phyloP scores from a whole-genome alignment of 2,329 filamentous ascomycete genomes.

The Canariomyces notabilis region DNA sequence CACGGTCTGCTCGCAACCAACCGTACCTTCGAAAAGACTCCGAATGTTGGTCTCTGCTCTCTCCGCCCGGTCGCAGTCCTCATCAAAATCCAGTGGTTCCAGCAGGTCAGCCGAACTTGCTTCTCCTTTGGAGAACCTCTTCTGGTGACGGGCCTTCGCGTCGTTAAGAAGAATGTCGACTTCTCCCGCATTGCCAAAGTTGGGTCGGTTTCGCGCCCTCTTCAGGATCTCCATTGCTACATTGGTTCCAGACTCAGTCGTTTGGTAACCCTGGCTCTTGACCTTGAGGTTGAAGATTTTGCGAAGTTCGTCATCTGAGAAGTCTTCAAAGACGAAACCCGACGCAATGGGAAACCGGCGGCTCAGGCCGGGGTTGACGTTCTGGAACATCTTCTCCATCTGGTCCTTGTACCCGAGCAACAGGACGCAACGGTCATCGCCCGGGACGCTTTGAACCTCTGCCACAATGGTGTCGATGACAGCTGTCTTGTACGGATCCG shows the following conservation, averaged over 20 bases:
- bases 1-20: slow-evolving; percentile 55
- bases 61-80: slow-evolving; percentile 51
- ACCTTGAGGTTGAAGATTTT: slow-evolving; percentile 61
- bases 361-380: slow-evolving; percentile 64
- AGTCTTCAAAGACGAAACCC: slow-evolving; percentile 67
- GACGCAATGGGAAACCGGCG: slow-evolving; percentile 60
- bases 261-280: slow-evolving; percentile 47
- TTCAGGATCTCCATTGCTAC: slow-evolving; percentile 57
- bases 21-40: slow-evolving; percentile 51
- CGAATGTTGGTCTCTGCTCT: slow-evolving; percentile 44
- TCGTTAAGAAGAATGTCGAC: slow-evolving; percentile 62
- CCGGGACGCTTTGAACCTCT: slow-evolving; percentile 63
- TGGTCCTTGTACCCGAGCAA: slow-evolving; percentile 65
- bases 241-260: slow-evolving; percentile 45
- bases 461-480: slow-evolving; percentile 72
- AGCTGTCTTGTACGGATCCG: slow-evolving; percentile 51
- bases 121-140: slow-evolving; percentile 22
- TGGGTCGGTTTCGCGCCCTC: slow-evolving; percentile 55
- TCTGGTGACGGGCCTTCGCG: slow-evolving; percentile 44
- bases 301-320: slow-evolving; percentile 51
- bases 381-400: slow-evolving; percentile 69
- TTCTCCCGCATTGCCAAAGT: slow-evolving; percentile 70
- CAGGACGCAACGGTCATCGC: slow-evolving; percentile 68
- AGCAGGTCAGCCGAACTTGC: slow-evolving; percentile 26
- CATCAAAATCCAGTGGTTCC: slow-evolving; percentile 49